Percentiles rank a stretch among this genome's conserved stretches.
These are phyloP conservation scores for Amanita exitialis DNA, from an alignment of 768 basidiomycete species.

Conservation along the genomic window DNA sequence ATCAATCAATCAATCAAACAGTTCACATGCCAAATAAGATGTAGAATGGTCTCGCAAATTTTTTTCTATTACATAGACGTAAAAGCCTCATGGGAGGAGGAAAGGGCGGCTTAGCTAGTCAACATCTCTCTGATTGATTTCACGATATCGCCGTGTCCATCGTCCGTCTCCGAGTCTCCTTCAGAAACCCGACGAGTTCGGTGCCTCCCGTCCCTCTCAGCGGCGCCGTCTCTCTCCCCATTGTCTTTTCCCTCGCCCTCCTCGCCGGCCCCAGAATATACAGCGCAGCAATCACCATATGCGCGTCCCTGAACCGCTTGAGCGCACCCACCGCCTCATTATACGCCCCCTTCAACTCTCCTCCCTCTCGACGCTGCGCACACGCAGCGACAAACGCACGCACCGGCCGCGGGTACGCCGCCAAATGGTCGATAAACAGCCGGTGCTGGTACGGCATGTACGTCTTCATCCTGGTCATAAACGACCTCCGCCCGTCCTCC, in stretches of 20 bases:
- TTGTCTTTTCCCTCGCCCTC: slow-evolving; percentile 12
- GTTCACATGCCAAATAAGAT: no score
- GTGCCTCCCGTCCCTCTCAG: slow-evolving; percentile 75
- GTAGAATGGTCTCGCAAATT: no score
- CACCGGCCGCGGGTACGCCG: slow-evolving; percentile 47
- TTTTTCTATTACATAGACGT: no score
- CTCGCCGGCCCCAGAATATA: slow-evolving; percentile 61
- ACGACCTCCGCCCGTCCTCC: slow-evolving; percentile 20
- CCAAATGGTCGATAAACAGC: slow-evolving; percentile 63
- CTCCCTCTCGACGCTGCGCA: slow-evolving; percentile 11
- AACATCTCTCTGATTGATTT: no score
- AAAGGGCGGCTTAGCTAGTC: no score
- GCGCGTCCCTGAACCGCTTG: slow-evolving; percentile 66
- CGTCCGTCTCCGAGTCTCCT: slow-evolving; percentile 61
- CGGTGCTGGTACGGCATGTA: slow-evolving; percentile 85
- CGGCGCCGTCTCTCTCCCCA: not conserved
- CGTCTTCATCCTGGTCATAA: slow-evolving; percentile 63
- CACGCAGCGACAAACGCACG: slow-evolving; percentile 37
- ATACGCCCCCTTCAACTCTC: slow-evolving; percentile 40
- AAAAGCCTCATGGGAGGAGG: no score
- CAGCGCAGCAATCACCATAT: slow-evolving; percentile 63
- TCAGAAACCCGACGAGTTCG: slow-evolving; percentile 66
- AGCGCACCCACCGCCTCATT: slow-evolving; percentile 55
- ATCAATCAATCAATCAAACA: no score
- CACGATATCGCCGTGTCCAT: slow-evolving; percentile 20